Base-by-base conservation (phyloP, 352 stramenopile genomes). In the Pythium sp. region DNA sequence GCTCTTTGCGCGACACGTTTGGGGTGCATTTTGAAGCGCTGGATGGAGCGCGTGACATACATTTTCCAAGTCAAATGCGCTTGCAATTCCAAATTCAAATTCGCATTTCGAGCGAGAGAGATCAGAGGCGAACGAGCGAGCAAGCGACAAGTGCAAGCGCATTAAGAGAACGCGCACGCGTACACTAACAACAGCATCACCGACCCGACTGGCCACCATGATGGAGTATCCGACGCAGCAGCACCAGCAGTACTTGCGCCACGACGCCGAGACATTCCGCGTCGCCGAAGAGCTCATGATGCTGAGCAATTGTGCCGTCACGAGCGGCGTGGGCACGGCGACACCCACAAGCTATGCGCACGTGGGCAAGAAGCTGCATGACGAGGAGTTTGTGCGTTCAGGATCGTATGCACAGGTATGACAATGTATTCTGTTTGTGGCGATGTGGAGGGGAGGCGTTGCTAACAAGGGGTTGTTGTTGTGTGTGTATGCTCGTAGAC, bases 271-370 rank as follows among this genome's bases (percentile, higher is more conserved):
- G 67, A 93, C 81, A 22, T 91, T 93, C 68, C 81, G 81, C 43
- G 84, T 93, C 55, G 84, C 84, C 1, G 75, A 90, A 58, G 84
- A 93, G 74, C 81, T 93, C 64, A 91, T 93, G 70, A 76, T 90
- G 72, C 74, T 93, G 24, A 93, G 84, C 69, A 76, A 62, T 53
- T 81, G 71, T 32, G 56, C 43, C 11, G 65, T 70, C 30, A 60
- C 57, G 22, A 62, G 43, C 18, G 24, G 43, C 15, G 65, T 70
- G 15, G 46, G 24, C 34, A 47, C 26, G 20, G 9, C 47, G 14
- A 47, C 54, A 15, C 43, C 43, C n/a, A 22, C 43, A 8, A 54
- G 34, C 36, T 60, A 58, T 18, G 26, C 9, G 46, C 24, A n/a
- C 43, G 43, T 18, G 32, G 46, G 28, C 41, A 34, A 54, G 7